Base-by-base conservation (phyloP, 139 green algal genomes). In the Haematococcus lacustris region DNA sequence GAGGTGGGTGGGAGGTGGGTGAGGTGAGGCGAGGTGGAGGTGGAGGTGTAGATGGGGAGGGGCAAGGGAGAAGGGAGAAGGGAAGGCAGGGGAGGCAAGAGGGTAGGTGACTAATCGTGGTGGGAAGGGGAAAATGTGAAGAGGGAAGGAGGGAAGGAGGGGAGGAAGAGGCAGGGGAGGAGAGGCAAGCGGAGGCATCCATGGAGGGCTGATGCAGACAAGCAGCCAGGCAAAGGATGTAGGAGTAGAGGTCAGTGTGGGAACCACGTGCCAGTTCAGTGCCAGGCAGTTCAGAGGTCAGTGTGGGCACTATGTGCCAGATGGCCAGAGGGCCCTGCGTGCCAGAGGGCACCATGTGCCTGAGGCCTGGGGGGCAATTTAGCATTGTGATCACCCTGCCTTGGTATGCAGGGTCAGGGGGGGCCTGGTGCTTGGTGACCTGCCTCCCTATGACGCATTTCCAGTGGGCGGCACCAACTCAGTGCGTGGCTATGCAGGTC, bases 391-490 rank as follows among this genome's bases (percentile, higher is more conserved):
- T 30, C 53, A 64, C 26, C 47, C 21, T 57, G 47, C 21, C 47
- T 57, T 57, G 47, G 13, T 21, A 57, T 21, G 21, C 47, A 70
- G 73, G 3, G 84, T 73, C 13, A 83, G 85, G 38, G 91, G 80
- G 2, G 91, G 91, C 25, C 50, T 71, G 6, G 89, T 93, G 25
- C 43, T 94, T 28, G 94, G 92, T 0, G 94, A 99, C 77, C 72
- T 99, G 61, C 95, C 94, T 2, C 92, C 94, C 28, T 97, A 98
- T 74, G 94, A 99, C 82, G 93, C 94, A 5, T 98, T 98, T 74
- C 88, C 93, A 28, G 92, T 98, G 40, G 94, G 94, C 3, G 83
- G 94, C 38, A 96, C 91, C 69, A 96, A 97, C 74, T 88, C 71
- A 33, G 93, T 98, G 70, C 83, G 94, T 0, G 94, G 91, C 0